Percentiles rank a stretch among this genome's conserved stretches.
phyloP scores from a whole-genome alignment of 2,329 filamentous ascomycete species.

The Trichophyton rubrum region DNA sequence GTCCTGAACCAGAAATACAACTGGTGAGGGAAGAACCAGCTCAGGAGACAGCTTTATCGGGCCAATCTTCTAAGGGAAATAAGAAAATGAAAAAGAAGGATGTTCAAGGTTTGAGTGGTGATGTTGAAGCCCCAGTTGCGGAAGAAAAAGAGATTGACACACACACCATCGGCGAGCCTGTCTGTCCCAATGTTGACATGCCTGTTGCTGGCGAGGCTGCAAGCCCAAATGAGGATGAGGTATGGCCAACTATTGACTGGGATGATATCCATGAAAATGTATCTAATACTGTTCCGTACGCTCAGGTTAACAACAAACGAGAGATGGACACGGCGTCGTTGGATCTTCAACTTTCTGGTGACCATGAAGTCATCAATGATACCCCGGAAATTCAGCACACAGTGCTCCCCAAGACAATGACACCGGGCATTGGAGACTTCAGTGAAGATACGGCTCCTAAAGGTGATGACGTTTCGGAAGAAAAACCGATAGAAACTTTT shows the following conservation, averaged over 20 bases:
- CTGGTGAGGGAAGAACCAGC: not conserved
- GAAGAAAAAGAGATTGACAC: conserved; percentile 19
- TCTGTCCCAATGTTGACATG: not conserved
- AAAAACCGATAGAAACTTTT: not conserved
- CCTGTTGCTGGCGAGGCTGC: not conserved
- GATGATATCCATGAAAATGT: conserved; percentile 15
- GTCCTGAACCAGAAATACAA: not conserved
- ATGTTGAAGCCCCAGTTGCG: conserved; percentile 7
- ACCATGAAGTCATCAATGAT: conserved; percentile 6
- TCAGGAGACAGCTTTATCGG: not conserved
- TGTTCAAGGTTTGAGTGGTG: not conserved
- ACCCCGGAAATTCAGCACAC: conserved; percentile 8
- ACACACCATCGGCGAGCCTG: conserved; percentile 6
- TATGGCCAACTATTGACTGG: conserved; percentile 30
- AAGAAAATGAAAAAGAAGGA: conserved; percentile 16
- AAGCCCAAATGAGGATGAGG: conserved; percentile 20
- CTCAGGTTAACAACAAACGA: conserved; percentile 3
- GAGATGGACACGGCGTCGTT: conserved; percentile 12
- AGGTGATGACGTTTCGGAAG: not conserved
- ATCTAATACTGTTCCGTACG: not conserved
- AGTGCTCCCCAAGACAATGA: conserved; percentile 1
- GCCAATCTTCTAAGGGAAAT: conserved; percentile 2
- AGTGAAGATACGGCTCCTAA: conserved; percentile 10
- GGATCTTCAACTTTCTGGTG: conserved; percentile 12
- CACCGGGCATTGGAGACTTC: conserved; percentile 11